Evolutionary conservation across 2,329 filamentous ascomycete genomes (phyloP).

Genomic region (Clarireedia paspali): DNA sequence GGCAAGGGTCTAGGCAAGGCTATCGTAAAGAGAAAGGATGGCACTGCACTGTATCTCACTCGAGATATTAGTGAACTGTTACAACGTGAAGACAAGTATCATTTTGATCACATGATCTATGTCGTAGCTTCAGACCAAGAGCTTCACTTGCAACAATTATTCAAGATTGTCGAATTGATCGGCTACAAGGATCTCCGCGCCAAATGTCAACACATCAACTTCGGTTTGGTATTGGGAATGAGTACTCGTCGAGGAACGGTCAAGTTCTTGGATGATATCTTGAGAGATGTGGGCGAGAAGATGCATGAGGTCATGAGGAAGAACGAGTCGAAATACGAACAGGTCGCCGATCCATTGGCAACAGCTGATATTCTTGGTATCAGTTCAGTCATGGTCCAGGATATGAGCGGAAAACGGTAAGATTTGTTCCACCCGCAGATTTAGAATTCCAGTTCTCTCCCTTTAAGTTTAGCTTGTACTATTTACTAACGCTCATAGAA

Average conservation of each 20-base stretch:
- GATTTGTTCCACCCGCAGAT: constrained; percentile 18
- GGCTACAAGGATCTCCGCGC: constrained; percentile 58
- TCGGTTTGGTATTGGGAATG: constrained; percentile 65
- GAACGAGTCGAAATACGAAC: constrained; percentile 83
- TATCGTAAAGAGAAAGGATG: constrained; percentile 65
- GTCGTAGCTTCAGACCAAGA: constrained; percentile 68
- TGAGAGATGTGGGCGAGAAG: constrained; percentile 76
- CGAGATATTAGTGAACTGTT: constrained; percentile 70
- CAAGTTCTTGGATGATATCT: constrained; percentile 64
- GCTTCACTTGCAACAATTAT: constrained; percentile 64
- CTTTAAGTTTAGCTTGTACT: constrained; percentile 4
- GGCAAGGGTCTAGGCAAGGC: constrained; percentile 64
- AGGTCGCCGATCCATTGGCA: constrained; percentile 74
- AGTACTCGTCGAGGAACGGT: constrained; percentile 66
- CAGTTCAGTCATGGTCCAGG: constrained; percentile 93
- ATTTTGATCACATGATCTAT: constrained; percentile 75
- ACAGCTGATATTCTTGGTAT: constrained; percentile 88
- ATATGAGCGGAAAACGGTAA: constrained; percentile 90
- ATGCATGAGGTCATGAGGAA: constrained; percentile 98
- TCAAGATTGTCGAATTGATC: constrained; percentile 69
- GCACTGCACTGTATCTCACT: constrained; percentile 70
- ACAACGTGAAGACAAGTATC: constrained; percentile 53
- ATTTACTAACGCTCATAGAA: constrained; percentile 31
- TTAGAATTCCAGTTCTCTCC: not conserved
- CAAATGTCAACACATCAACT: constrained; percentile 68